Evolutionary conservation across 2,329 filamentous ascomycete genomes (phyloP), one percentile per base, ranked within the genome.

Genomic region (Aspergillus neoniger): DNA sequence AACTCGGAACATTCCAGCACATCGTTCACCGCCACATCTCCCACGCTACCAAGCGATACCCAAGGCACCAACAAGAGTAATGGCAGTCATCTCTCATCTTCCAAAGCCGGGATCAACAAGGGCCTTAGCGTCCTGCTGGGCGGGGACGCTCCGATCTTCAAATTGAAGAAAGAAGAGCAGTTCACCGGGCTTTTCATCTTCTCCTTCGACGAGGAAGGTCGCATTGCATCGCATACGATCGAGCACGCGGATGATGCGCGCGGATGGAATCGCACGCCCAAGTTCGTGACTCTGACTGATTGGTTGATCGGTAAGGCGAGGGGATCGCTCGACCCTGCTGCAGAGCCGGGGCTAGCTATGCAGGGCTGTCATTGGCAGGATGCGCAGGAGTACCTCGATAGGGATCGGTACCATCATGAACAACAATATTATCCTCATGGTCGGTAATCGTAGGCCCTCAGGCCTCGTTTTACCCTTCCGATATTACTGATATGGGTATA

Each of bases 131-230:
- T 75, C 39, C 70, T 86, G 43, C 79, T 88, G 4, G 80, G 82
- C 12, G 83, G 85, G 54, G 81, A 84, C 17, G 76, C 82, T 66
- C 77, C 77, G 2, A 79, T 81, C 23, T 79, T 81, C 68, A 76
- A 77, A 30, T 66, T 79, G 5, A 84, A 86, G 58, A 84, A 86
- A 53, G 85, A 85, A 62, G 89, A 91, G 70, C 90, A 93, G 71
- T 98, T 98, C 69, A 91, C 88, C 1, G 95, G 95, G 0, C 77
- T 98, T 10, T 99, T 98, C 77, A 89, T 96, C 61, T 99, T 99
- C 74, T 91, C 96, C 66, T 99, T 99, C 74, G 95, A 98, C 72
- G 83, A 87, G 50, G 85, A 96, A 69, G 95, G 95, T 1, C 84
- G 92, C 64, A 87, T 99, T 38, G 78, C 90, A 51, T 92, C 87